Evolutionary conservation across 768 basidiomycete species (phyloP), one percentile per base, ranked within the genome.

Genomic region (Leccinellum luteum): DNA sequence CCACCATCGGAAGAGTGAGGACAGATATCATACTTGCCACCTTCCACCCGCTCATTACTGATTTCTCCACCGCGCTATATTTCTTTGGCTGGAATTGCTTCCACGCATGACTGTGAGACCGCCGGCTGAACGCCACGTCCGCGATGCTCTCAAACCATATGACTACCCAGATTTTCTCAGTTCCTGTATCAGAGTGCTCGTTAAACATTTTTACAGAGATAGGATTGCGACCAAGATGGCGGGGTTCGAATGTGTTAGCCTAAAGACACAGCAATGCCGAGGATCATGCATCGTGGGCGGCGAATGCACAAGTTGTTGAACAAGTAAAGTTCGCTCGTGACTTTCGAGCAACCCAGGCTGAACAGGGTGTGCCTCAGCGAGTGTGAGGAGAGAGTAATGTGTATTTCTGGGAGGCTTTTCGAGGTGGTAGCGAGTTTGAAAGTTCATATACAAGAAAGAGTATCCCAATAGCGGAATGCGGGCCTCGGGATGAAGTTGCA

Each of bases 331-430:
- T 38, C n/a, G 57, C 5, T 55, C 54, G 31, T 58, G 47, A 3
- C 60, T 35, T 34, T 59, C 52, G 10, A 63, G n/a, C 14, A 67
- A 48, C 15, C 64, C 28, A 23, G 67, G 49, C 45, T 63, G 56
- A 9, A 62, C 65, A 17, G 91, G 88, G 65, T 94, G 89, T 32
- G 32, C 32, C 5, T 12, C 32, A 0, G 86, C 86, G 54, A 98
- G 84, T 38, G 89, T 93, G 30, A 89, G 85, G 70, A 98, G 97
- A 74, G 96, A 99, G 75, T 97, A 97, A 0, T 94, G 92, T 6
- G 96, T 94, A 74, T 98, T 98, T 72, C 98, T 99, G 73, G 98
- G 97, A 54, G 95, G 88, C 65, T 98, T 94, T 73, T 99, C 96
- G 23, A 92, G 85, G 19, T 96, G 85, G 61, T 87, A 1, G 30